Conservation (phyloP, 306 rosid genomes). For the Citrullus colocynthis region DNA sequence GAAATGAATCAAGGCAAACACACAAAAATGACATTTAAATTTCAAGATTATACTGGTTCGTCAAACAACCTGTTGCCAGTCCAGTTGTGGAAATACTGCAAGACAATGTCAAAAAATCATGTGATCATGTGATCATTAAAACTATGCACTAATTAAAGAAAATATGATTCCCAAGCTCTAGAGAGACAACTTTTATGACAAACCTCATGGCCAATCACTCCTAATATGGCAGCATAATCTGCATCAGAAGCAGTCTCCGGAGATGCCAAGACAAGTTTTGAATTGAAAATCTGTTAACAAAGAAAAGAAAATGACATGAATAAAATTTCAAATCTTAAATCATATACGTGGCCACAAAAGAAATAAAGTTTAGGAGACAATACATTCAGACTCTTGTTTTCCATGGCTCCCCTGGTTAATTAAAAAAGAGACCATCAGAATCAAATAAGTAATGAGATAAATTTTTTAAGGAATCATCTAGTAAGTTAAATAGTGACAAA, state of each 20-base stretch:
- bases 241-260: constrained; percentile 86
- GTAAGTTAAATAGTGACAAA: neutral
- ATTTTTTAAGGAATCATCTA: neutral
- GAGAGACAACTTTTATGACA: constrained; percentile 15
- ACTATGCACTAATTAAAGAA: neutral
- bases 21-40: neutral
- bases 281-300: constrained; percentile 63
- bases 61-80: constrained; percentile 88
- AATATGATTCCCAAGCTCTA: neutral
- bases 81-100: constrained; percentile 99
- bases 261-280: constrained; percentile 91
- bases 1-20: neutral
- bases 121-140: constrained; percentile 10
- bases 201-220: constrained; percentile 99
- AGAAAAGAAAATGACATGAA: neutral
- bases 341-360: constrained; percentile 1
- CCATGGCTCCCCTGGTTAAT: constrained; percentile 94
- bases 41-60: neutral
- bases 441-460: neutral
- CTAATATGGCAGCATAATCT: constrained; percentile 92
- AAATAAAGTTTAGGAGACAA: constrained; percentile 10
- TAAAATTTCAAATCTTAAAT: neutral
- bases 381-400: constrained; percentile 98
- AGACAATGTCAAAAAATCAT: constrained; percentile 7
- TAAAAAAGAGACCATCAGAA: constrained; percentile 6